Conservation (phyloP, 192 early-diverging fungal genomes). For the Pilobolus umbonatus region DNA sequence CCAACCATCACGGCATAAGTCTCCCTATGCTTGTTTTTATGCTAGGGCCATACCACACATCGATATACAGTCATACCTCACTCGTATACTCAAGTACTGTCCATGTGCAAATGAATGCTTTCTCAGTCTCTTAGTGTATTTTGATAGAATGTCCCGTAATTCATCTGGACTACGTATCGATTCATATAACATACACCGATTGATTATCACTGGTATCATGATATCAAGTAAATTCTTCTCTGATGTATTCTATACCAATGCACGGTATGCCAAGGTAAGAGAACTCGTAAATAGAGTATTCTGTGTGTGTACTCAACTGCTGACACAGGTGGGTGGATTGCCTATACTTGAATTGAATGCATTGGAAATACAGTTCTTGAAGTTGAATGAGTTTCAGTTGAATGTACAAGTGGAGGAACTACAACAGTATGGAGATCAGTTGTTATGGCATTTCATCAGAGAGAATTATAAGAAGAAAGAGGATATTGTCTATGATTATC, state of each 20-base stretch:
- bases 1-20: background rate
- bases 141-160: conserved; percentile 75
- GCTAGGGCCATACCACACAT: conserved; percentile 89
- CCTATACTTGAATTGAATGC: conserved; percentile 88
- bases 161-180: conserved; percentile 39
- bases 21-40: conserved; percentile 66
- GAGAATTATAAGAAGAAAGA: conserved; percentile 36
- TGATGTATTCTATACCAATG: conserved; percentile 92
- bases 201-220: conserved; percentile 84
- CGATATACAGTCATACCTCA: conserved; percentile 76
- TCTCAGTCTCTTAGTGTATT: conserved; percentile 78
- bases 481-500: background rate
- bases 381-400: conserved; percentile 77
- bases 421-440: conserved; percentile 73
- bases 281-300: background rate
- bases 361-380: conserved; percentile 86
- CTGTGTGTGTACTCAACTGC: background rate
- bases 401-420: conserved; percentile 75
- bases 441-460: conserved; percentile 56
- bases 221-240: conserved; percentile 85
- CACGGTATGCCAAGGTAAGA: conserved; percentile 70
- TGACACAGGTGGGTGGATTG: conserved; percentile 71
- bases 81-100: conserved; percentile 87
- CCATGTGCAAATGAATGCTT: conserved; percentile 89
- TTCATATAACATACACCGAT: conserved; percentile 85